A percentile compares a stretch with the other conserved stretches of the same genome.
phyloP scores from a whole-genome alignment of 345 rosid species.

The Eucalyptus sp. region DNA sequence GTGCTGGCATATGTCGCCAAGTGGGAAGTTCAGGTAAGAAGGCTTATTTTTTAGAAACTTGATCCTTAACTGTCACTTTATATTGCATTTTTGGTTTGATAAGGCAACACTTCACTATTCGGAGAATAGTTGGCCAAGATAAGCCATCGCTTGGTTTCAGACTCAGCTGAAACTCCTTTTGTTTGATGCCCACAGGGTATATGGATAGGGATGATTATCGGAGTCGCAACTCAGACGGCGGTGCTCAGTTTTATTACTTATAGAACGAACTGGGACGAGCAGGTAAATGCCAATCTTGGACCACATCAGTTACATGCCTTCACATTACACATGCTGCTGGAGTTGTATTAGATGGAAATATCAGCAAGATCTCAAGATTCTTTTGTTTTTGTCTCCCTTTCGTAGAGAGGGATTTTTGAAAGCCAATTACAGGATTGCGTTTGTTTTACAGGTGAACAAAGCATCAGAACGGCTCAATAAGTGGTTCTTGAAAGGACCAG shows the following conservation, averaged over 20 bases:
- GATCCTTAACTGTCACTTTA: background rate
- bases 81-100: background rate
- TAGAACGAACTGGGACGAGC: slow-evolving; percentile 10
- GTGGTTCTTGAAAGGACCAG: background rate
- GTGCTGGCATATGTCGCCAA: background rate
- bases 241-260: slow-evolving; percentile 15
- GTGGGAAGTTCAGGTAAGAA: background rate
- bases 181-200: slow-evolving; percentile 13
- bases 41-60: background rate
- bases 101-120: background rate
- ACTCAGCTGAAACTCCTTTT: background rate
- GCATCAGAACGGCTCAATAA: slow-evolving; percentile 9
- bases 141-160: background rate
- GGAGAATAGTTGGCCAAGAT: background rate
- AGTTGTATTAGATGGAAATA: background rate
- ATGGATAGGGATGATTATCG: slow-evolving; percentile 28
- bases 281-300: background rate
- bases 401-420: background rate
- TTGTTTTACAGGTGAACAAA: slow-evolving; percentile 1
- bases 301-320: background rate
- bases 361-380: background rate
- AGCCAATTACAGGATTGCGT: background rate
- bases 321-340: background rate
- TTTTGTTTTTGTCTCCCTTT: background rate
- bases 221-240: slow-evolving; percentile 19